Evolutionary conservation across 495 filamentous ascomycete genomes (phyloP).

Genomic region (Neurospora sp.): DNA sequence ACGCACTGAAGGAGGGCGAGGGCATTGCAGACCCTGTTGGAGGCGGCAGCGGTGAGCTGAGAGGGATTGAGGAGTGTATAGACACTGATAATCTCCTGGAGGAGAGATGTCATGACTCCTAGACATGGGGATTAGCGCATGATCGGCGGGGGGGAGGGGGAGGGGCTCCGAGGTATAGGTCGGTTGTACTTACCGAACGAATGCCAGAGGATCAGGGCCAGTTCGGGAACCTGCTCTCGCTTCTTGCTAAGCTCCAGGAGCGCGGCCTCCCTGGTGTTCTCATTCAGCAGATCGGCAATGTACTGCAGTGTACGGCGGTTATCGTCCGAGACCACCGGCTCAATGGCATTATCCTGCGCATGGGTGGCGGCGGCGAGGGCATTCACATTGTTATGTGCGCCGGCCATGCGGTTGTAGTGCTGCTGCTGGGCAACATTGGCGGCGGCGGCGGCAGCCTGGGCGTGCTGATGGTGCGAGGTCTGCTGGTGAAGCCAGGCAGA

Average conservation of each 20-base stretch:
- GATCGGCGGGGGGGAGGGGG: not conserved
- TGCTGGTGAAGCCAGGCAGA: conserved; percentile 68
- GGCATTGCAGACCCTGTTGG: conserved; percentile 96
- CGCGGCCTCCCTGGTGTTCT: conserved; percentile 76
- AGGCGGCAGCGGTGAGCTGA: conserved; percentile 90
- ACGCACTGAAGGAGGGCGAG: conserved; percentile 95
- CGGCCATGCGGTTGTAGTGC: conserved; percentile 63
- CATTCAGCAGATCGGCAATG: conserved; percentile 87
- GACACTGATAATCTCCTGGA: conserved; percentile 98
- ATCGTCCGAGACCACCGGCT: conserved; percentile 64
- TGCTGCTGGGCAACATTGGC: conserved; percentile 66
- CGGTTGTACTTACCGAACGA: conserved; percentile 68
- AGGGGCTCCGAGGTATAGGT: not conserved
- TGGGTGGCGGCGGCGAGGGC: conserved; percentile 40
- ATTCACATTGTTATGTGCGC: conserved; percentile 44
- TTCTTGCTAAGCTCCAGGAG: conserved; percentile 98
- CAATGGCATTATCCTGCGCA: conserved; percentile 45
- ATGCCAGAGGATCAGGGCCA: conserved; percentile 96
- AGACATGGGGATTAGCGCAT: conserved; percentile 5
- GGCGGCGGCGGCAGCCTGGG: conserved; percentile 53
- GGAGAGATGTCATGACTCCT: conserved; percentile 97
- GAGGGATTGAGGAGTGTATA: conserved; percentile 95
- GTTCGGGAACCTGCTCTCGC: conserved; percentile 91
- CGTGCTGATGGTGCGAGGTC: conserved; percentile 55
- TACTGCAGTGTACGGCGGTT: conserved; percentile 85